Evolutionary conservation across 306 rosid genomes (phyloP), one percentile per base, ranked within the genome.

Genomic region (Crotalaria pallida): DNA sequence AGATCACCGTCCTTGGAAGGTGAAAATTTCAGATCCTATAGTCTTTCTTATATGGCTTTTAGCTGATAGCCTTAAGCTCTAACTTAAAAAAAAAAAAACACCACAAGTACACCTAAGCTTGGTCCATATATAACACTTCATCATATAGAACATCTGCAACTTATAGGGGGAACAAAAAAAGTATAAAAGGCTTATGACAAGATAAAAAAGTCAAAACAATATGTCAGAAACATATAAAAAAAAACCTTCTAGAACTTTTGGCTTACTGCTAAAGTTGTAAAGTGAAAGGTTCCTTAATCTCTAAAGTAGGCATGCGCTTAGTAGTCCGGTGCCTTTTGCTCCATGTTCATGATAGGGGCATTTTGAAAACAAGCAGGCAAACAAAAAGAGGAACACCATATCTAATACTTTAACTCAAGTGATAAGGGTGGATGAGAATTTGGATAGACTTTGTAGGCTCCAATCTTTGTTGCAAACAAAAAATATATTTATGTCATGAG

Each of bases 1-100:
- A 84, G 71, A 82, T 92, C 73, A 80, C 86, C 0, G 67, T 92
- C 82, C 96, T 92, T 22, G 98, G 96, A 16, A 93, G 96, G 98
- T 92, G 79, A 57, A 58, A 22, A 5, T 57, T 52, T 34, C 26
- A 17, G 6, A 50, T 26, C 33, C 56, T 53, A n/a, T 80, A 22
- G 29, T 60, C 31, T 57, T 2, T 26, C 2, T 26, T 4, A n/a
- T n/a, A n/a, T n/a, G n/a, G n/a, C n/a, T n/a, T n/a, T n/a, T n/a
- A n/a, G n/a, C n/a, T n/a, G n/a, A n/a, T n/a, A n/a, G n/a, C n/a
- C n/a, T n/a, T n/a, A n/a, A n/a, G n/a, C n/a, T n/a, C n/a, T n/a
- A n/a, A n/a, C n/a, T n/a, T n/a, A n/a, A n/a, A n/a, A n/a, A n/a
- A n/a, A n/a, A n/a, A n/a, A 26, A 26, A 26, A 26, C 29, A 26